Percentiles rank a stretch among this genome's conserved stretches.
Evolutionary conservation across 805 yeast species (phyloP).

Genomic region (Spathaspora hagerdaliae): DNA sequence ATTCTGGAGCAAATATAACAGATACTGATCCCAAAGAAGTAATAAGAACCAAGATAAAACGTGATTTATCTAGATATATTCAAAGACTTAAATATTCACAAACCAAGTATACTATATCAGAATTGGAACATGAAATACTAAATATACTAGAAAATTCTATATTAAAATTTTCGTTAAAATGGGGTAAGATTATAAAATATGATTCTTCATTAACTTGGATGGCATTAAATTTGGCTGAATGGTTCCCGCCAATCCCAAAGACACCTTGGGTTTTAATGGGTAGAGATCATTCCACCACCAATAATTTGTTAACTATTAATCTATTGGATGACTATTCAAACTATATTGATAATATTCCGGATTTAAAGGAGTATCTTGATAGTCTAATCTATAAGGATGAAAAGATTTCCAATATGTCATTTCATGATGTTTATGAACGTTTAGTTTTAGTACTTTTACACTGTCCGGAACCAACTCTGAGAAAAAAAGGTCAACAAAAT

Average conservation of each 20-base stretch:
- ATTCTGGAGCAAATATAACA: neutral
- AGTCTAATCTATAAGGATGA: constrained; percentile 24
- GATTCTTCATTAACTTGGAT: constrained; percentile 85
- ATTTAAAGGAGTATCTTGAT: constrained; percentile 18
- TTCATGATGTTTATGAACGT: constrained; percentile 71
- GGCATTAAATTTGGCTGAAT: constrained; percentile 82
- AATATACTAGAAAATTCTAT: constrained; percentile 58
- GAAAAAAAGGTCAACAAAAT: neutral
- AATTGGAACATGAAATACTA: constrained; percentile 51
- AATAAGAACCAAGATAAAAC: constrained; percentile 36
- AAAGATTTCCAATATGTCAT: constrained; percentile 38
- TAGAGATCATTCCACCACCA: constrained; percentile 34
- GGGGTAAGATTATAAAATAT: constrained; percentile 76
- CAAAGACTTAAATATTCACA: constrained; percentile 35
- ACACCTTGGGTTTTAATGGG: constrained; percentile 55
- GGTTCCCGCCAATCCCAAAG: constrained; percentile 67
- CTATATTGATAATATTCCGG: constrained; percentile 30
- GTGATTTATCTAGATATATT: constrained; percentile 61
- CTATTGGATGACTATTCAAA: constrained; percentile 36
- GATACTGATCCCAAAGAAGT: constrained; percentile 15
- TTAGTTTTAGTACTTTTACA: constrained; percentile 71
- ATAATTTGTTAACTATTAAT: constrained; percentile 25
- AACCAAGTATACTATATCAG: constrained; percentile 22
- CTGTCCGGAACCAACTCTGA: constrained; percentile 50
- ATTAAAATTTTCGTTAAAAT: constrained; percentile 60